These are phyloP conservation scores for Entelexis paramagnoliae DNA, from an alignment of 1,139 yeast species.

Conservation along the genomic window DNA sequence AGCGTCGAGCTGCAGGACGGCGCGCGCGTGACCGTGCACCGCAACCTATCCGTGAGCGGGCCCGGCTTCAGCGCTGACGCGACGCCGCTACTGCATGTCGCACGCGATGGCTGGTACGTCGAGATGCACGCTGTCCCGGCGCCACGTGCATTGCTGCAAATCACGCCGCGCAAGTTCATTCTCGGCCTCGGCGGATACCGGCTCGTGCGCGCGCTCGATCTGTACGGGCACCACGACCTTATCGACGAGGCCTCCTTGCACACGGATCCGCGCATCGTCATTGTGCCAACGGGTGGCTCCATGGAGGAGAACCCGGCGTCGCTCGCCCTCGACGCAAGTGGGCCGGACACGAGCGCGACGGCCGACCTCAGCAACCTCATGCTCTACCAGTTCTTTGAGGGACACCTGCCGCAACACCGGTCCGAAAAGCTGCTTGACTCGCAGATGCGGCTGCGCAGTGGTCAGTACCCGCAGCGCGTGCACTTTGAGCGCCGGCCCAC, in stretches of 20 bases:
- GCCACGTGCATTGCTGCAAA: constrained; percentile 35
- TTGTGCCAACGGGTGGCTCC: constrained; percentile 35
- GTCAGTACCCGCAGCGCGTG: constrained; percentile 30
- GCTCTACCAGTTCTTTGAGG: constrained; percentile 57
- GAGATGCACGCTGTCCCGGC: constrained; percentile 37
- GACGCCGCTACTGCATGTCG: constrained; percentile 37
- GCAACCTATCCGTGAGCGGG: constrained; percentile 23
- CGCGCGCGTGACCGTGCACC: constrained; percentile 18
- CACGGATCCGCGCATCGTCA: constrained; percentile 43
- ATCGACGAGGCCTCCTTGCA: constrained; percentile 44
- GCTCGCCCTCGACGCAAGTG: not conserved
- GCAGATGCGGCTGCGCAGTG: constrained; percentile 36
- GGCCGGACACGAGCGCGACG: not conserved
- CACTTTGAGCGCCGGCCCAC: constrained; percentile 23
- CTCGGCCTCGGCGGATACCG: constrained; percentile 57
- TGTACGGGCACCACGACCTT: constrained; percentile 48
- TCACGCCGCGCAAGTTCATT: constrained; percentile 64
- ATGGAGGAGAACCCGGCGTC: constrained; percentile 15
- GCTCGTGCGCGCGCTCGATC: constrained; percentile 59
- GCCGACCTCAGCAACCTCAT: constrained; percentile 14
- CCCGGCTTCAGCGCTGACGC: constrained; percentile 25
- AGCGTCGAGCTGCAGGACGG: constrained; percentile 28
- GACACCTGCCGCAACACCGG: constrained; percentile 34
- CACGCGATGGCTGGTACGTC: constrained; percentile 56
- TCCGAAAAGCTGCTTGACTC: constrained; percentile 28